A percentile compares a stretch with the other conserved stretches of the same genome.
Conservation (phyloP, 2,329 filamentous ascomycete genomes). For the Geosmithia putterillii region DNA sequence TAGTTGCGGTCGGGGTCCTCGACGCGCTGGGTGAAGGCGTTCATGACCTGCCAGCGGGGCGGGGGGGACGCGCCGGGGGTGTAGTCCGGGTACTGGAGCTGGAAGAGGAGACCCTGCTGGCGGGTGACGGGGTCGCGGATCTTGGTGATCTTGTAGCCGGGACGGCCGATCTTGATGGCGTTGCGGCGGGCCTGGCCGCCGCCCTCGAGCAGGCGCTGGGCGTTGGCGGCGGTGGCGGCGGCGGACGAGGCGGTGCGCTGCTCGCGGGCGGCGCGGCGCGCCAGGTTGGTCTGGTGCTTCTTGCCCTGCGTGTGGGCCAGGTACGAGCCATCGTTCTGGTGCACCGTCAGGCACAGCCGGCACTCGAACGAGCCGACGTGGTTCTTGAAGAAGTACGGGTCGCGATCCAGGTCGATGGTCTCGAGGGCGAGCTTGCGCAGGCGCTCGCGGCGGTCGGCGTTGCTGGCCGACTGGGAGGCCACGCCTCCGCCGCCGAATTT, state of each 20-base stretch:
- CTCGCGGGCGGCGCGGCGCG: conserved; percentile 88
- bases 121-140: conserved; percentile 77
- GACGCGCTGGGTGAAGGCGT: conserved; percentile 88
- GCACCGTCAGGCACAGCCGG: conserved; percentile 88
- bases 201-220: conserved; percentile 56
- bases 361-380: conserved; percentile 98
- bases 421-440: conserved; percentile 96
- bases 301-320: conserved; percentile 96
- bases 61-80: conserved; percentile 50
- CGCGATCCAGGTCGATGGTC: conserved; percentile 97
- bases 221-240: conserved; percentile 38
- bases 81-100: conserved; percentile 91
- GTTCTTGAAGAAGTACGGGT: conserved; percentile 99
- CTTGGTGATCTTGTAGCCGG: conserved; percentile 97
- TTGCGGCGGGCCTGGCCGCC: conserved; percentile 56
- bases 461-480: conserved; percentile 83
- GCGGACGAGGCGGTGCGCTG: conserved; percentile 39
- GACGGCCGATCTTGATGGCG: conserved; percentile 86
- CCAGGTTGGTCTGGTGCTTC: conserved; percentile 98
- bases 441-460: conserved; percentile 93
- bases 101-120: conserved; percentile 87
- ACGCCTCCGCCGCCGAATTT: conserved; percentile 98
- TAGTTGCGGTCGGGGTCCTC: conserved; percentile 90
- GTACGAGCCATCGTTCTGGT: conserved; percentile 98
- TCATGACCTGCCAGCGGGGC: conserved; percentile 92